Evolutionary conservation across 1,139 yeast genomes (phyloP), one percentile per base, ranked within the genome.

Genomic region (Nematodospora anomalae): DNA sequence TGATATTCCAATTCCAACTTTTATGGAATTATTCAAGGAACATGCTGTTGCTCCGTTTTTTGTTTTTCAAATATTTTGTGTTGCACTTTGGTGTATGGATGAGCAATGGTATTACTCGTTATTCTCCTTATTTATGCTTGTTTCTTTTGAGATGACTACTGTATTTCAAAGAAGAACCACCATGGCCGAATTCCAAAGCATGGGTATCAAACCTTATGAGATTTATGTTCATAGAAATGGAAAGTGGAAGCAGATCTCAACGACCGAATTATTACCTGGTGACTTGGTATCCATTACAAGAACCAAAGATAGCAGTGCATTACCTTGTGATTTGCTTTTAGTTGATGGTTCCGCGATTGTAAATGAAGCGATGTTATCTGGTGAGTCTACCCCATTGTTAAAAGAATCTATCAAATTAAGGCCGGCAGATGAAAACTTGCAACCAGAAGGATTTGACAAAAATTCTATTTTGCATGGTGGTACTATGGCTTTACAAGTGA

Each of bases 31-130:
- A 54, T 92, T 92, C 70, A 84, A 88, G 58, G 98, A 92, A 62
- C 98, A 92, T 60, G 98, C 97, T 5, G 95, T 94, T 32, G 97
- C 98, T 9, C 99, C 99, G 8, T 87, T 94, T 61, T 92, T 92
- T 53, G 96, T 92, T 21, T 92, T 92, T 68, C 99, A 92, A 67
- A 76, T 92, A 43, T 92, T 92, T 60, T 90, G 97, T 57, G 95
- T 92, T 38, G 95, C 94, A 11, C 73, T 94, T 45, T 94, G 97
- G 97, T 77, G 88, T 55, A 78, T 92, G 80, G 98, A 94, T 64
- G 97, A 90, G 51, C 85, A 87, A 68, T 92, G 97, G 97, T 90
- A 90, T 63, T 86, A 85, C 57, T 89, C 97, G 4, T 67, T 94
- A 44, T 89, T 94, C 64, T 86, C 96, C 21, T 71, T 92, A 47